A percentile compares a stretch with the other conserved stretches of the same genome.
These are phyloP conservation scores for Delphinella strobiligena DNA, from an alignment of 2,329 filamentous ascomycete species.

Conservation along the genomic window DNA sequence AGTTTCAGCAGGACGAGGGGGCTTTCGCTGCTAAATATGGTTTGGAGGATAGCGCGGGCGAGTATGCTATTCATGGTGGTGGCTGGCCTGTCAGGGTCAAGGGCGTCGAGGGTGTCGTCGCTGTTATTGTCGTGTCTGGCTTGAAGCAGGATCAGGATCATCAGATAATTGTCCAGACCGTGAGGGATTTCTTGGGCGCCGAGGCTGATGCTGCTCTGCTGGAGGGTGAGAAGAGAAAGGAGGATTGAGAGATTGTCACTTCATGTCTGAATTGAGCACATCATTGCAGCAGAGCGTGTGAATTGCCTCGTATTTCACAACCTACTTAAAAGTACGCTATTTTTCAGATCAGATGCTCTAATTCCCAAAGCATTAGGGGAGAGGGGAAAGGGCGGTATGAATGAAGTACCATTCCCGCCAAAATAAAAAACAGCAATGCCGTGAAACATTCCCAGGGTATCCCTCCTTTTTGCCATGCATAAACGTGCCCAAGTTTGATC, in stretches of 20 bases:
- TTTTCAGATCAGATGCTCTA: too few relatives aligned
- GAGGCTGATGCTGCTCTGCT: conserved; percentile 15
- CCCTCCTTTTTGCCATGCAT: too few relatives aligned
- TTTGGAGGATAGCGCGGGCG: conserved; percentile 41
- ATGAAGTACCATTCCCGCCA: too few relatives aligned
- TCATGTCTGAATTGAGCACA: neutral
- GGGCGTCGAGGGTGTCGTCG: conserved; percentile 65
- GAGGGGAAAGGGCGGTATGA: too few relatives aligned
- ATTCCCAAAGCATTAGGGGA: too few relatives aligned
- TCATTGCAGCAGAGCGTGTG: too few relatives aligned
- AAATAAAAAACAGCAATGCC: too few relatives aligned
- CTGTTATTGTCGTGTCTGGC: conserved; percentile 63
- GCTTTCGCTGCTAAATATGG: conserved; percentile 54
- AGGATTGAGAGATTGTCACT: conserved; percentile 17
- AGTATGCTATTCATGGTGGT: conserved; percentile 69
- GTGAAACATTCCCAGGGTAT: too few relatives aligned
- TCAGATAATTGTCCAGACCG: conserved; percentile 58
- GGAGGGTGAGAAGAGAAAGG: conserved; percentile 25
- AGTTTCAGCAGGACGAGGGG: conserved; percentile 51
- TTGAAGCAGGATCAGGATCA: conserved; percentile 70
- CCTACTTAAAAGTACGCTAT: too few relatives aligned
- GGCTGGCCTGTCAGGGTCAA: conserved; percentile 59
- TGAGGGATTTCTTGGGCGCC: conserved; percentile 39
- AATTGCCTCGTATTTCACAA: too few relatives aligned
- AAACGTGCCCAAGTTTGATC: too few relatives aligned